These are phyloP conservation scores for Colletotrichum sp. DNA, from an alignment of 2,329 filamentous ascomycete species.

Conservation along the genomic window DNA sequence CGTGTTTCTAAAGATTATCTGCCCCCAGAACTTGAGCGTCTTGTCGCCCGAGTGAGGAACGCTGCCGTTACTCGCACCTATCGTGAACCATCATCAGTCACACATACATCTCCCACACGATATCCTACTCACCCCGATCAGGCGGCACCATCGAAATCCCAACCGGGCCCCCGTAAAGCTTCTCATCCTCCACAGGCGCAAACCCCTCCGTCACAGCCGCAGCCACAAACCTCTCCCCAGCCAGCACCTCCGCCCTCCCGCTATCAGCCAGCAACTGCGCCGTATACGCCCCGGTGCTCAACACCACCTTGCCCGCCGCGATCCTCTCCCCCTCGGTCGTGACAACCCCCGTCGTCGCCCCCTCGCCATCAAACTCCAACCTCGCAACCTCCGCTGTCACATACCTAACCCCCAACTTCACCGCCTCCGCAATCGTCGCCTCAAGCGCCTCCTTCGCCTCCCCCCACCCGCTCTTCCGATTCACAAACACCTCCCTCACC, in stretches of 20 bases:
- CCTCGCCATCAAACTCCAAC: constrained; percentile 42
- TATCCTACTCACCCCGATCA: not conserved
- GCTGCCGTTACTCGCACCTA: constrained; percentile 45
- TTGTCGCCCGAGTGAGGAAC: constrained; percentile 45
- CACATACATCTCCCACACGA: not conserved
- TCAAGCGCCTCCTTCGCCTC: constrained; percentile 56
- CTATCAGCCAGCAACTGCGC: constrained; percentile 50
- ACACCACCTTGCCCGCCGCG: constrained; percentile 52
- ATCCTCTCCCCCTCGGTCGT: constrained; percentile 49
- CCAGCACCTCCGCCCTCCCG: constrained; percentile 46
- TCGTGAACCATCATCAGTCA: not conserved
- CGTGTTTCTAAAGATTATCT: constrained; percentile 54
- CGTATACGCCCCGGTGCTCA: constrained; percentile 57
- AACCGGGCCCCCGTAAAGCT: constrained; percentile 47
- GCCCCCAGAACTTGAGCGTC: constrained; percentile 55
- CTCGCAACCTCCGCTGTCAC: constrained; percentile 48
- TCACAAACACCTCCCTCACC: constrained; percentile 58
- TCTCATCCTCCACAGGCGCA: constrained; percentile 47
- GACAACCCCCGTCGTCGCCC: constrained; percentile 52
- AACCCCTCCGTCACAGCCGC: constrained; percentile 56
- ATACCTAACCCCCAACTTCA: constrained; percentile 57
- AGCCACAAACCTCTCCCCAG: constrained; percentile 53
- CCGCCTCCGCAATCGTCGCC: constrained; percentile 49
- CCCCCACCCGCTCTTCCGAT: constrained; percentile 61
- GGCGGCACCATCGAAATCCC: constrained; percentile 27